These are phyloP conservation scores for Catharanthus roseus DNA, from an alignment of 257 asterid species.

Conservation along the genomic window DNA sequence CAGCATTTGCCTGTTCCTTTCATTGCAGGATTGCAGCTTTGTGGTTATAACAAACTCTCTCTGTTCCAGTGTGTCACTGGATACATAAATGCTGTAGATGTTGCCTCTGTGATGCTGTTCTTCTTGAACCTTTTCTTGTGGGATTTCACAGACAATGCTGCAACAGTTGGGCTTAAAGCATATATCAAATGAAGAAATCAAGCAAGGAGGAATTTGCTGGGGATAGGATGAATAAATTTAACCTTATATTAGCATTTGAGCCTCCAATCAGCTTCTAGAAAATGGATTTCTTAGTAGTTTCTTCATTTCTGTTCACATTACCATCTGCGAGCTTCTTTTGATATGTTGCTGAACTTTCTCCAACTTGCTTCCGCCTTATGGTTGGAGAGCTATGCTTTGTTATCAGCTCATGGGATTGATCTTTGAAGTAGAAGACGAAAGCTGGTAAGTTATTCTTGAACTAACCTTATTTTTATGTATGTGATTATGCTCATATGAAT, in stretches of 20 bases:
- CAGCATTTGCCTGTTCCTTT: neutral
- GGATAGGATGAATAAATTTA: neutral
- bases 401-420: neutral
- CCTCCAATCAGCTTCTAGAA: neutral
- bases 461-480: neutral
- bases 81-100: neutral
- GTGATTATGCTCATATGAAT: neutral
- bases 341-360: neutral
- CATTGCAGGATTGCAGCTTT: neutral
- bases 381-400: neutral
- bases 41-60: neutral
- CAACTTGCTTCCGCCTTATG: neutral
- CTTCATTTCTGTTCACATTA: neutral
- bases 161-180: neutral
- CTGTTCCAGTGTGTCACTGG: too few species aligned
- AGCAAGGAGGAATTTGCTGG: neutral
- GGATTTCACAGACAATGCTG: neutral
- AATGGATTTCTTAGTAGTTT: neutral
- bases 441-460: neutral
- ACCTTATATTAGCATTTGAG: neutral
- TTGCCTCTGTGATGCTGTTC: neutral
- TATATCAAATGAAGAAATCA: neutral
- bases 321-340: neutral
- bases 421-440: neutral
- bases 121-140: neutral